Base-by-base conservation (phyloP, 371 early-diverging fungal species). In the Fennellomyces sp. region DNA sequence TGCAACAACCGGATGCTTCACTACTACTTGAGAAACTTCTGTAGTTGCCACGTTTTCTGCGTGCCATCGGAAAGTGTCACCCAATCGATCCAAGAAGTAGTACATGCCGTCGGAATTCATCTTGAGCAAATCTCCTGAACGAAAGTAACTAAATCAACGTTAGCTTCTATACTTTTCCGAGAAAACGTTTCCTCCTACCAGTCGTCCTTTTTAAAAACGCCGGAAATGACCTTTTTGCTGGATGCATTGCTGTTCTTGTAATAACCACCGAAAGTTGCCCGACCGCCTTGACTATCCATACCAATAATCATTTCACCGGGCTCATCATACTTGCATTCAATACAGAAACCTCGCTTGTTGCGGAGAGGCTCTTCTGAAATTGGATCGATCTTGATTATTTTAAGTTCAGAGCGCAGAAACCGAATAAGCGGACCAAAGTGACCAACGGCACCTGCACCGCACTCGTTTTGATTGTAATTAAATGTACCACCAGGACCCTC, bases 31-130 rank as follows among this genome's bases (percentile, higher is more conserved):
- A 3, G 83, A 72, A 2, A 90, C 88, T 64, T 90, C 89, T 5
- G 78, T 75, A 11, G 89, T 86, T 12, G 86, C 72, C n/a, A 88
- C 88, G 53, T 88, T 88, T 64, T 89, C 89, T 55, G 80, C 85
- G 13, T 77, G 64, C 89, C 89, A 89, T 12, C 89, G 74, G 74
- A 90, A 91, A 0, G 91, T 87, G 36, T 92, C 91, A 5, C 91
- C 91, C n/a, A 86, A 66, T 19, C 92, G 86, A 51, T 91, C 91
- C 12, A 83, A 82, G 75, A 92, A 91, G 70, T 83, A 89, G 61
- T 70, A 86, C 65, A 79, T 85, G 2, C 88, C 89, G 10, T 84
- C 75, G 6, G 56, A 25, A 53, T 85, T 81, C 13, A 65, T 69
- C 31, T 73, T 74, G 13, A 90, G 64, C 17, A 91, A 64, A 60